Evolutionary conservation across 192 early-diverging fungal species (phyloP).

Genomic region (Helicostylum pulchrum): DNA sequence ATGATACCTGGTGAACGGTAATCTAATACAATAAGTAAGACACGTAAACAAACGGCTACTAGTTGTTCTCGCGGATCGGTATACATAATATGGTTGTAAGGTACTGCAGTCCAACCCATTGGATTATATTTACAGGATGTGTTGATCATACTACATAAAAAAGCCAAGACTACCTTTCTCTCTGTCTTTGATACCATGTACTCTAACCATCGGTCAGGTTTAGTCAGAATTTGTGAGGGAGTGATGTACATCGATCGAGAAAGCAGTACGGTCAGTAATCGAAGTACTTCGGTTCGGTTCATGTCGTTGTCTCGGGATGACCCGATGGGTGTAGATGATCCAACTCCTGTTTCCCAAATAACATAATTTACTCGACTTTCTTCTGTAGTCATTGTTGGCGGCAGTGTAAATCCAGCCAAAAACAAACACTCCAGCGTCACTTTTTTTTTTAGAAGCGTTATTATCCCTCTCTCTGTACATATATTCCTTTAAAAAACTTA

Average conservation of each 20-base stretch:
- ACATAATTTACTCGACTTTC: slow-evolving; percentile 54
- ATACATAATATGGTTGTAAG: slow-evolving; percentile 81
- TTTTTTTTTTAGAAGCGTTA: background rate
- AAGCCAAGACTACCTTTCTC: slow-evolving; percentile 66
- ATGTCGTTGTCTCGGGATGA: slow-evolving; percentile 63
- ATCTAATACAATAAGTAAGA: slow-evolving; percentile 64
- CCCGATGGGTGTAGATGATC: slow-evolving; percentile 63
- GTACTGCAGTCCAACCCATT: slow-evolving; percentile 73
- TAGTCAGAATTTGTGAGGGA: slow-evolving; percentile 42
- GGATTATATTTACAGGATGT: slow-evolving; percentile 79
- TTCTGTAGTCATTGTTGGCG: slow-evolving; percentile 39
- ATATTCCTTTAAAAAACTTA: no score
- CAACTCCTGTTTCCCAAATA: slow-evolving; percentile 77
- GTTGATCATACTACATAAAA: slow-evolving; percentile 88
- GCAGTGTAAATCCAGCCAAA: slow-evolving; percentile 68
- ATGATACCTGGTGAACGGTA: slow-evolving; percentile 43
- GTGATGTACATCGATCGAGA: slow-evolving; percentile 79
- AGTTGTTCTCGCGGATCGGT: slow-evolving; percentile 72
- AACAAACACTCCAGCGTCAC: slow-evolving; percentile 53
- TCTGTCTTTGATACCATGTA: slow-evolving; percentile 52
- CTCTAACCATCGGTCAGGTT: slow-evolving; percentile 57
- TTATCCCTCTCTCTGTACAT: background rate
- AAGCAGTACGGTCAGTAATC: slow-evolving; percentile 73
- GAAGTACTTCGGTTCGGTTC: slow-evolving; percentile 73
- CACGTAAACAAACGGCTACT: slow-evolving; percentile 65